Evolutionary conservation across 805 yeast species (phyloP).

Genomic region (Yamadazyma sp.): DNA sequence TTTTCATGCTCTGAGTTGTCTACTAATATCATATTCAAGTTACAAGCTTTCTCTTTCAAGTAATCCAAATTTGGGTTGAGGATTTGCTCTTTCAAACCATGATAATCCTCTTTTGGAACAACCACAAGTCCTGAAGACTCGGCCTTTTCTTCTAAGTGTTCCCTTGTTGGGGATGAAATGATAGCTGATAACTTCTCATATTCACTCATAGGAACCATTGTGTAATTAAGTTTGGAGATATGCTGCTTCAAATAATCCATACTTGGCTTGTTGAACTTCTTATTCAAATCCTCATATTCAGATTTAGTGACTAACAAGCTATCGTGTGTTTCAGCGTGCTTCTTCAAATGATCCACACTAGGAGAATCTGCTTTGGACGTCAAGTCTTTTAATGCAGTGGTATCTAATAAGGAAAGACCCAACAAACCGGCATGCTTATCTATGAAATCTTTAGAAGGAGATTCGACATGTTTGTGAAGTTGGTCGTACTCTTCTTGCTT

Average conservation of each 20-base stretch:
- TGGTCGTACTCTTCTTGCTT: slow-evolving; percentile 3
- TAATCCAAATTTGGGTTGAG: slow-evolving; percentile 27
- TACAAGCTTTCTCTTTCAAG: slow-evolving; percentile 13
- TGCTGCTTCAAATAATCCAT: slow-evolving; percentile 12
- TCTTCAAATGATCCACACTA: slow-evolving; percentile 27
- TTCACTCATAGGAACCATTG: slow-evolving; percentile 13
- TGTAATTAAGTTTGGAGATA: slow-evolving; percentile 9
- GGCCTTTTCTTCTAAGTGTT: slow-evolving; percentile 20
- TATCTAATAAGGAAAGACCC: slow-evolving; percentile 19
- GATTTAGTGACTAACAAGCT: slow-evolving; percentile 9
- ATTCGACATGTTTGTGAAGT: slow-evolving; percentile 2
- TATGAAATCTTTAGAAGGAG: slow-evolving; percentile 25
- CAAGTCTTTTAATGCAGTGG: slow-evolving; percentile 11
- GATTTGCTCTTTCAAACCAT: slow-evolving; percentile 9
- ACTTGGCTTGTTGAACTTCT: slow-evolving; percentile 9
- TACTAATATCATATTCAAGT: neutral
- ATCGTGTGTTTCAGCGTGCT: slow-evolving; percentile 26
- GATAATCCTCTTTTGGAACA: slow-evolving; percentile 14
- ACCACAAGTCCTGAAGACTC: slow-evolving; percentile 13
- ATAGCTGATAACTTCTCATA: slow-evolving; percentile 17
- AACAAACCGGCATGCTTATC: slow-evolving; percentile 14
- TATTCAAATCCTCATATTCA: slow-evolving; percentile 9
- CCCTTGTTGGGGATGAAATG: slow-evolving; percentile 28
- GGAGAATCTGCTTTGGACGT: slow-evolving; percentile 18
- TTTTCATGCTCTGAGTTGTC: neutral